A percentile compares a stretch with the other conserved stretches of the same genome.
Evolutionary conservation across 164 flowering plant species (phyloP).

Genomic region (Umbilicus rupestris): DNA sequence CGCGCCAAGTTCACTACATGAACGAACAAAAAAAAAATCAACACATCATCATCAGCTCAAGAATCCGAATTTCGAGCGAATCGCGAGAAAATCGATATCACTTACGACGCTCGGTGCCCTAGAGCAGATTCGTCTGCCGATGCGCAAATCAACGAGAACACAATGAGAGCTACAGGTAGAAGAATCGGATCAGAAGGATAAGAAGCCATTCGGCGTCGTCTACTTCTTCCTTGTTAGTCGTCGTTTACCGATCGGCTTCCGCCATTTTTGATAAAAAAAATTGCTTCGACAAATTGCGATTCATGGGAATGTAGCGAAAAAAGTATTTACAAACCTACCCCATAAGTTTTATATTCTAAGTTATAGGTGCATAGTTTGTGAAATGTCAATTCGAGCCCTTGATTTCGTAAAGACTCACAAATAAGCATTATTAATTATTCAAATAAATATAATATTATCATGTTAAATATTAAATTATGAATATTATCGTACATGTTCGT

Average conservation of each 20-base stretch:
- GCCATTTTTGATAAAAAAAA: not conserved
- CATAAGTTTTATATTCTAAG: not conserved
- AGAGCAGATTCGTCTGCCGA: not conserved
- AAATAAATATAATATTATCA: too few species aligned
- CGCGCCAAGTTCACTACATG: not conserved
- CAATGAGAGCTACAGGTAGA: not conserved
- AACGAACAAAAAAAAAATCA: not conserved
- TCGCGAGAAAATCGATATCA: not conserved
- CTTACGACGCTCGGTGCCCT: constrained; percentile 1
- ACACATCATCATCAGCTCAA: not conserved
- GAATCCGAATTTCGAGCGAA: not conserved
- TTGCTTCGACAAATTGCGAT: not conserved
- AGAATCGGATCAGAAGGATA: not conserved
- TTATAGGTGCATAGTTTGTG: too few species aligned
- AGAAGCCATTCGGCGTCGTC: not conserved
- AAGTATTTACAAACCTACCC: not conserved
- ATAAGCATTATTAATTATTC: too few species aligned
- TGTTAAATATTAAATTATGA: too few species aligned
- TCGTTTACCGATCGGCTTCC: not conserved
- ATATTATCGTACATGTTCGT: too few species aligned
- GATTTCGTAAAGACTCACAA: too few species aligned
- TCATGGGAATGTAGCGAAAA: not conserved
- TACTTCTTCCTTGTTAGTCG: not conserved
- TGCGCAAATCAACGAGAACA: not conserved
- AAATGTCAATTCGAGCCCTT: too few species aligned